These are phyloP conservation scores for Theobroma grandiflorum DNA, from an alignment of 441 rosid genomes.

Conservation along the genomic window DNA sequence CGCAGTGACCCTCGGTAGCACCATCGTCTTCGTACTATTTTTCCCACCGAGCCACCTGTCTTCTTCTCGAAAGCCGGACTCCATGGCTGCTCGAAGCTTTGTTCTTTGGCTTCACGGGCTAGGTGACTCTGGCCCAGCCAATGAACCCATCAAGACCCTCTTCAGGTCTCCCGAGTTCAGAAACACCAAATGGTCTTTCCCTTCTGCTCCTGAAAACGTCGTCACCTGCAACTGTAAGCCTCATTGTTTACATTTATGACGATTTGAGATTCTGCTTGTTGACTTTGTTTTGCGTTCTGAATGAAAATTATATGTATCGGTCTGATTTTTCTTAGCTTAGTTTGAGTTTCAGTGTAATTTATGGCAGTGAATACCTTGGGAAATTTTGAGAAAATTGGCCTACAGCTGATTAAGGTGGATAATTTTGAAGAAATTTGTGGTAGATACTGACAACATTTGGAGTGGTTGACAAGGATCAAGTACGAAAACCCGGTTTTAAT, in stretches of 20 bases:
- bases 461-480: background rate
- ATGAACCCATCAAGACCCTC: slow-evolving; percentile 78
- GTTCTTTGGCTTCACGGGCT: slow-evolving; percentile 89
- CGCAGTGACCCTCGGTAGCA: slow-evolving; percentile 34
- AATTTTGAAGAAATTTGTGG: background rate
- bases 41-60: slow-evolving; percentile 34
- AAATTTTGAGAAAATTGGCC: background rate
- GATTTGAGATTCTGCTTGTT: background rate
- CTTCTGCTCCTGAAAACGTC: slow-evolving; percentile 76
- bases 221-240: slow-evolving; percentile 82
- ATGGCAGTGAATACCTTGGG: slow-evolving; percentile 2
- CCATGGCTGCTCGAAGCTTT: slow-evolving; percentile 70
- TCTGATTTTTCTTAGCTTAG: background rate
- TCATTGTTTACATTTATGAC: background rate
- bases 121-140: slow-evolving; percentile 92
- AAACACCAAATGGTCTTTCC: slow-evolving; percentile 76
- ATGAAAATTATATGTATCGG: background rate
- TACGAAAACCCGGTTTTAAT: background rate
- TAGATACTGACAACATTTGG: background rate
- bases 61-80: slow-evolving; percentile 31
- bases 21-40: slow-evolving; percentile 37
- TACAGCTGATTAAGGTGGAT: background rate
- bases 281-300: background rate
- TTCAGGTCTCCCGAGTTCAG: slow-evolving; percentile 67
- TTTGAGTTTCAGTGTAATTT: background rate